Evolutionary conservation across 208 protist species (phyloP).

Genomic region (Leishmania guyanensis): DNA sequence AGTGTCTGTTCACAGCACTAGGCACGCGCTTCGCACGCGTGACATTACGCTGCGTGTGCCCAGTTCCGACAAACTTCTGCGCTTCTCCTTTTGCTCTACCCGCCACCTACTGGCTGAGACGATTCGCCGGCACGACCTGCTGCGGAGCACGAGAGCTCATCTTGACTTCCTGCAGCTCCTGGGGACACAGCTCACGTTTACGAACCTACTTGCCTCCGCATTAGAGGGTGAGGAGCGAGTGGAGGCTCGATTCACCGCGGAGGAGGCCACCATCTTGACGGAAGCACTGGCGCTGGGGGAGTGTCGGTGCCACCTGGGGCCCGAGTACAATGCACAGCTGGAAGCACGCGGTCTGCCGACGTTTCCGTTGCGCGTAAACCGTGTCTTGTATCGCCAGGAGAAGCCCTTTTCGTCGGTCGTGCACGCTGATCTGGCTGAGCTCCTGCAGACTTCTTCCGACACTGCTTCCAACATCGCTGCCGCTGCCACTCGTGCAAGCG

Average conservation of each 20-base stretch:
- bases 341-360: constrained; percentile 22
- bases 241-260: constrained; percentile 45
- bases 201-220: constrained; percentile 62
- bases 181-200: constrained; percentile 70
- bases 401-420: constrained; percentile 62
- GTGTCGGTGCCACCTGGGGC: constrained; percentile 56
- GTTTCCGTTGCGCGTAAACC: constrained; percentile 45
- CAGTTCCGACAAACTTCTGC: constrained; percentile 43
- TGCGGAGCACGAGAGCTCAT: constrained; percentile 33
- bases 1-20: constrained; percentile 12
- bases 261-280: constrained; percentile 58
- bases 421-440: constrained; percentile 41
- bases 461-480: background rate
- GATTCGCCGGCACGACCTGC: constrained; percentile 58
- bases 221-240: constrained; percentile 81
- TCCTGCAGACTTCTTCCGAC: constrained; percentile 18
- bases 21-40: constrained; percentile 50
- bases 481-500: background rate
- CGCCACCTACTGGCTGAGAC: constrained; percentile 52
- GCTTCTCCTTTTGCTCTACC: constrained; percentile 59
- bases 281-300: constrained; percentile 80
- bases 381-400: constrained; percentile 55
- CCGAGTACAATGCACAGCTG: constrained; percentile 39
- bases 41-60: constrained; percentile 68
- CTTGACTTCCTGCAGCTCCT: constrained; percentile 53